Evolutionary conservation across 2,329 filamentous ascomycete species (phyloP).

Genomic region (Calycina herbarum): DNA sequence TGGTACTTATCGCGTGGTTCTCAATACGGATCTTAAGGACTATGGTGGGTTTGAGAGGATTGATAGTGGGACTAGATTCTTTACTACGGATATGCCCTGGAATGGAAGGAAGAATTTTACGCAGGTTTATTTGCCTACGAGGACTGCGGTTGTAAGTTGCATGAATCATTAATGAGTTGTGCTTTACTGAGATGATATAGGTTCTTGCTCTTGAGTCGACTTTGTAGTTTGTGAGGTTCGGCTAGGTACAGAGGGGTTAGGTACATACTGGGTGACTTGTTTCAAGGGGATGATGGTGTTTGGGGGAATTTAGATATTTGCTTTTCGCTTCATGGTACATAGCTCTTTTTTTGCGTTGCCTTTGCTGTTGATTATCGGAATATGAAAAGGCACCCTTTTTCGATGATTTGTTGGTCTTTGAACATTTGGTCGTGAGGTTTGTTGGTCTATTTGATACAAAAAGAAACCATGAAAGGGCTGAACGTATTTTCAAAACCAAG

Average conservation of each 20-base stretch:
- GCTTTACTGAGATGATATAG: slow-evolving; percentile 20
- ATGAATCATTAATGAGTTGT: too few relatives aligned
- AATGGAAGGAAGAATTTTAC: slow-evolving; percentile 87
- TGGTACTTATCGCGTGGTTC: slow-evolving; percentile 83
- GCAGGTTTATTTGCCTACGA: slow-evolving; percentile 84
- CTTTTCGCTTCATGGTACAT: background rate
- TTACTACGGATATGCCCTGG: slow-evolving; percentile 89
- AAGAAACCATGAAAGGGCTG: too few relatives aligned
- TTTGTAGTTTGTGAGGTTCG: background rate
- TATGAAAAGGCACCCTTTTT: background rate
- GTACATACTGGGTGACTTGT: background rate
- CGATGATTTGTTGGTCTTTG: background rate
- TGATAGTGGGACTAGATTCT: slow-evolving; percentile 80
- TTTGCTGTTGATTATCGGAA: slow-evolving; percentile 9
- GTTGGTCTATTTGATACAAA: too few relatives aligned
- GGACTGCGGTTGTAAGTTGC: slow-evolving; percentile 74
- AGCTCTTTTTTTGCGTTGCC: background rate
- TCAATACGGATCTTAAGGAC: slow-evolving; percentile 75
- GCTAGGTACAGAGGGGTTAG: background rate
- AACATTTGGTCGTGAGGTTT: too few relatives aligned
- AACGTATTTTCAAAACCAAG: too few relatives aligned
- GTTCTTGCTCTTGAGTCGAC: slow-evolving; percentile 41
- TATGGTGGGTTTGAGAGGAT: slow-evolving; percentile 81
- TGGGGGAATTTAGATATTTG: background rate
- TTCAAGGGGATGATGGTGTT: background rate